phyloP scores from a whole-genome alignment of 2,329 filamentous ascomycete species.

The Tympanopsis confertula region DNA sequence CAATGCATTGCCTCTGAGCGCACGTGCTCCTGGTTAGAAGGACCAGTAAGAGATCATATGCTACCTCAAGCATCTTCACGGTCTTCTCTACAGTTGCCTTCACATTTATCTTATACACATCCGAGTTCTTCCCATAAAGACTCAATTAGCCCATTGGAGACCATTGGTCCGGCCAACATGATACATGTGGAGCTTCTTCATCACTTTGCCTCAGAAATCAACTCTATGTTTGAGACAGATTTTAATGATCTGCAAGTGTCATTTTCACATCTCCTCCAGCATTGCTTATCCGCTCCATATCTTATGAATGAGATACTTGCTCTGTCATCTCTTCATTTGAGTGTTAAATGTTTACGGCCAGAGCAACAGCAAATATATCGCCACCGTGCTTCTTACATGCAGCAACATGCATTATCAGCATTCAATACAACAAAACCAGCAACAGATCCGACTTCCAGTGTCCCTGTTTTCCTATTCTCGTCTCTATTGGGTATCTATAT shows the following conservation, averaged over 20 bases:
- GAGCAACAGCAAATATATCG: slow-evolving; percentile 17
- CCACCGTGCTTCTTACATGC: slow-evolving; percentile 10
- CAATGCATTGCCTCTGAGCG: slow-evolving; percentile 11
- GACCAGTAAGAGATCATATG: too few relatives aligned
- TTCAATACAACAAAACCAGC: slow-evolving; percentile 2
- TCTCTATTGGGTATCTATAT: slow-evolving; percentile 32
- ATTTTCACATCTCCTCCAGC: slow-evolving; percentile 1
- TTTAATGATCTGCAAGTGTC: neutral
- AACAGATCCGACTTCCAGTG: slow-evolving; percentile 12
- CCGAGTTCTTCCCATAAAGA: too few relatives aligned
- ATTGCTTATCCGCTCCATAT: slow-evolving; percentile 19
- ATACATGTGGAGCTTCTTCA: slow-evolving; percentile 16
- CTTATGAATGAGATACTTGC: slow-evolving; percentile 34
- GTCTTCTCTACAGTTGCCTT: too few relatives aligned
- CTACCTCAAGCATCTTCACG: too few relatives aligned
- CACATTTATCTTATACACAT: neutral
- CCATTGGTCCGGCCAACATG: slow-evolving; percentile 11
- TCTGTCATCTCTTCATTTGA: slow-evolving; percentile 28
- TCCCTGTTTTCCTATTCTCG: too few relatives aligned
- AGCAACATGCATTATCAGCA: slow-evolving; percentile 9
- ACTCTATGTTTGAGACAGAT: slow-evolving; percentile 3
- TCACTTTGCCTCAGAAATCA: slow-evolving; percentile 9
- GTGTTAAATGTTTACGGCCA: slow-evolving; percentile 16
- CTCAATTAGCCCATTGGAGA: neutral
- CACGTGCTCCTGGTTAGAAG: neutral